phyloP scores from a whole-genome alignment of 306 rosid genomes.

The Ceratonia siliqua region DNA sequence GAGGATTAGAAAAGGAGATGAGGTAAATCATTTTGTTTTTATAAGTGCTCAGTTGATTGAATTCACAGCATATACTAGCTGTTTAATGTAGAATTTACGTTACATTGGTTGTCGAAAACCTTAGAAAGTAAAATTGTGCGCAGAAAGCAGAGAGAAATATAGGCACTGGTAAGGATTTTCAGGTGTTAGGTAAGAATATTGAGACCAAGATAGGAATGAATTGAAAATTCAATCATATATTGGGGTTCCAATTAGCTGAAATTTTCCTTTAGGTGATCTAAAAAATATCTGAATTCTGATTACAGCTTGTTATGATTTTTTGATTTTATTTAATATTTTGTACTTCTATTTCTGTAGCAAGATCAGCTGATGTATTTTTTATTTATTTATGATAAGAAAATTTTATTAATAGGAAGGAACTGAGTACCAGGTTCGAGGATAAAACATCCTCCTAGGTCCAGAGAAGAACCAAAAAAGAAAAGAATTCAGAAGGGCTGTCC shows the following conservation, averaged over 20 bases:
- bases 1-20: conserved; percentile 78
- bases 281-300: too few species aligned
- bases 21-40: conserved; percentile 55
- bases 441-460: background rate
- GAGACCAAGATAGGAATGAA: too few species aligned
- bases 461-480: background rate
- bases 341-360: background rate
- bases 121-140: background rate
- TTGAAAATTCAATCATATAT: background rate
- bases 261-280: background rate
- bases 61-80: conserved; percentile 1
- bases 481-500: background rate
- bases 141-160: background rate
- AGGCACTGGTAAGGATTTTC: background rate
- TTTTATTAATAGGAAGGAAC: background rate
- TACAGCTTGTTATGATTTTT: background rate
- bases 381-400: background rate
- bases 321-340: background rate
- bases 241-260: background rate
- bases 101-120: background rate
- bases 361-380: background rate
- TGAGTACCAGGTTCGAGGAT: background rate
- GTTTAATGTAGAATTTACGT: background rate
- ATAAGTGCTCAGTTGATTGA: conserved; percentile 17
- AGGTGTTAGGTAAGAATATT: too few species aligned